A percentile compares a stretch with the other conserved stretches of the same genome.
Evolutionary conservation across 1,284 basidiomycete species (phyloP).

Genomic region (Apiotrichum gracile): DNA sequence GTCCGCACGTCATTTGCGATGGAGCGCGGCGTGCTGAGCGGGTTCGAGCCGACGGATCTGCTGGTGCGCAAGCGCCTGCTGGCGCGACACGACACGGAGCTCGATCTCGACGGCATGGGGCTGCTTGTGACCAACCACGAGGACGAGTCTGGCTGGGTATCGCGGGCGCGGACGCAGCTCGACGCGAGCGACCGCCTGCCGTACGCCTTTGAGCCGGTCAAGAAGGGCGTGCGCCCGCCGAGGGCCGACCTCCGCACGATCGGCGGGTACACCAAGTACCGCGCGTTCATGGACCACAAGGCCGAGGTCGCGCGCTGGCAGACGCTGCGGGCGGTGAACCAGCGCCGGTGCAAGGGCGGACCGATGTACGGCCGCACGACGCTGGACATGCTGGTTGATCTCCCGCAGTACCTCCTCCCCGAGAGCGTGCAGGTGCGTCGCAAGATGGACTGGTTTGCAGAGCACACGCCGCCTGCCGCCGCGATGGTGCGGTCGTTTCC

Average conservation of each 20-base stretch:
- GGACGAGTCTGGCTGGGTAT: conserved; percentile 51
- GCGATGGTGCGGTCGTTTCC: conserved; percentile 60
- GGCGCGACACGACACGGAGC: conserved; percentile 44
- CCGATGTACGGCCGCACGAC: conserved; percentile 66
- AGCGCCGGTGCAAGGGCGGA: conserved; percentile 58
- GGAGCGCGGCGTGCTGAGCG: conserved; percentile 69
- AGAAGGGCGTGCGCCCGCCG: conserved; percentile 53
- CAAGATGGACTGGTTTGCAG: conserved; percentile 24
- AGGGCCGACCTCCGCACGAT: conserved; percentile 65
- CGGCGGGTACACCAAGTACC: conserved; percentile 62
- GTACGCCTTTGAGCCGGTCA: conserved; percentile 53
- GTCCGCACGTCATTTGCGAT: conserved; percentile 90
- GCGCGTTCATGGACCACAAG: conserved; percentile 55
- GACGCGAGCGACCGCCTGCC: conserved; percentile 69
- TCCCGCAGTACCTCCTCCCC: conserved; percentile 56
- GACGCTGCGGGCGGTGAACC: conserved; percentile 69
- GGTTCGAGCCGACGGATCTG: conserved; percentile 83
- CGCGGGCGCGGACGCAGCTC: conserved; percentile 55
- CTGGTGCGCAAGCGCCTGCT: conserved; percentile 69
- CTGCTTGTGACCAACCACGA: conserved; percentile 58
- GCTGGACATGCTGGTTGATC: conserved; percentile 50
- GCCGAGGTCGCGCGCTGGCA: conserved; percentile 60
- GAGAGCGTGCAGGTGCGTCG: conserved; percentile 50
- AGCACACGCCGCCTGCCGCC: conserved; percentile 47
- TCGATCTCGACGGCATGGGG: conserved; percentile 64